Conservation (phyloP, 2,329 filamentous ascomycete species). For the Rhynchosporium agropyri region DNA sequence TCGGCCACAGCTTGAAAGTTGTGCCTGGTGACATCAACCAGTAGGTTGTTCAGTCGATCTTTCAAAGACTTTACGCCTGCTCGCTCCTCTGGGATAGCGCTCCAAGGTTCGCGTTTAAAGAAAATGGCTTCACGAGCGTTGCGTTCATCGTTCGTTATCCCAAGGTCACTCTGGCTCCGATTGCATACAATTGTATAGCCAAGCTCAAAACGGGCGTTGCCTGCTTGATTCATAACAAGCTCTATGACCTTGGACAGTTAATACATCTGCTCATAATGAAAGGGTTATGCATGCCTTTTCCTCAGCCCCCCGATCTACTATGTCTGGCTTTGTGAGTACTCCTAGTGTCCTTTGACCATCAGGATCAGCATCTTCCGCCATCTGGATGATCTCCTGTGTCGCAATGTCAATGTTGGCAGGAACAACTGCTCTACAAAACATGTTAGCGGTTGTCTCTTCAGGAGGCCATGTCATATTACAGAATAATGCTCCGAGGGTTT, state of each 20-base stretch:
- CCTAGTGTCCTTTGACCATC: conserved; percentile 46
- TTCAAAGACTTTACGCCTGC: too few species aligned
- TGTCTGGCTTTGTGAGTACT: conserved; percentile 60
- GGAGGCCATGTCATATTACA: conserved; percentile 7
- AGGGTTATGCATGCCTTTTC: conserved; percentile 5
- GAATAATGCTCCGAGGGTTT: conserved; percentile 17
- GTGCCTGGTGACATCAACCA: not conserved
- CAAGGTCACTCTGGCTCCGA: conserved; percentile 19
- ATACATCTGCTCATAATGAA: not conserved
- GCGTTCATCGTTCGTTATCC: not conserved
- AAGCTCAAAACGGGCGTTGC: conserved; percentile 13
- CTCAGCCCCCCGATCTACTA: conserved; percentile 38
- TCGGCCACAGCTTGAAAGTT: too few species aligned
- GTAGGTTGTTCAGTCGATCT: not conserved
- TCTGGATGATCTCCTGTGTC: conserved; percentile 33
- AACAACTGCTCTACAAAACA: conserved; percentile 44
- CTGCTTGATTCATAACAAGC: conserved; percentile 4
- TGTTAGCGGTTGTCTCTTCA: not conserved
- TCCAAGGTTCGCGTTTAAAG: too few species aligned
- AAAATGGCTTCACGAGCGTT: not conserved
- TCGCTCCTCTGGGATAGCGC: too few species aligned
- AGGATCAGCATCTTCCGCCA: conserved; percentile 38
- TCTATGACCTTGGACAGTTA: conserved; percentile 13
- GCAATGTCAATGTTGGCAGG: conserved; percentile 33
- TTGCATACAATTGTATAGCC: conserved; percentile 24